Conservation (phyloP, 73 alveolate genomes). For the Tetrahymena malaccensis region DNA sequence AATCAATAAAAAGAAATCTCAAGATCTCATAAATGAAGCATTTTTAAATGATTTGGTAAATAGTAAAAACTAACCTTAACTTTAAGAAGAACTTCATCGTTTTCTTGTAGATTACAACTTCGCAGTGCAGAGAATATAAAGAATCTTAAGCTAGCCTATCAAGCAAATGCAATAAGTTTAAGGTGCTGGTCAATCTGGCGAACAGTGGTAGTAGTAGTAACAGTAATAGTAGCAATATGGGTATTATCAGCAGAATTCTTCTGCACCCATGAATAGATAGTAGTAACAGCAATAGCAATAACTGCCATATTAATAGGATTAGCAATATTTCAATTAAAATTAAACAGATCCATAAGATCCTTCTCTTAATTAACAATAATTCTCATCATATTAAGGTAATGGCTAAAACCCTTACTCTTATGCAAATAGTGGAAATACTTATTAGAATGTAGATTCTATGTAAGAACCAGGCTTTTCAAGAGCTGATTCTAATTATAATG, state of each 20-base stretch:
- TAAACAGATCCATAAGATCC: neutral
- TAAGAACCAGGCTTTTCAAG: neutral
- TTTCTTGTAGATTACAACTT: neutral
- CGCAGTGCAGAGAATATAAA: neutral
- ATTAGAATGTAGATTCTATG: neutral
- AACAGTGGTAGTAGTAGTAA: neutral
- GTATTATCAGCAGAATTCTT: neutral
- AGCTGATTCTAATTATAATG: neutral
- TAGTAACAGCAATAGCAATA: neutral
- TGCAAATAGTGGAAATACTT: neutral
- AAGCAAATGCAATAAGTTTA: neutral
- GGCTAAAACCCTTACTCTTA: neutral
- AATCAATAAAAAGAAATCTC: neutral
- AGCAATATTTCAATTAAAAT: neutral
- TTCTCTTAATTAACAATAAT: neutral
- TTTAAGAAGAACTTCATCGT: neutral
- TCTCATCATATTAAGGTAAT: neutral
- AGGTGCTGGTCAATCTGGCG: neutral
- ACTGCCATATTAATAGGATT: neutral
- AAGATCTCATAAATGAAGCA: neutral
- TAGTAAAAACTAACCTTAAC: neutral
- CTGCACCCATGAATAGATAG: neutral
- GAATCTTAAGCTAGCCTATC: neutral
- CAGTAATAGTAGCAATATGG: neutral
- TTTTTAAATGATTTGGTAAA: neutral